Percentiles rank a stretch among this genome's conserved stretches.
These are phyloP conservation scores for Fusarium setosum DNA, from an alignment of 2,329 filamentous ascomycete species.

Conservation along the genomic window DNA sequence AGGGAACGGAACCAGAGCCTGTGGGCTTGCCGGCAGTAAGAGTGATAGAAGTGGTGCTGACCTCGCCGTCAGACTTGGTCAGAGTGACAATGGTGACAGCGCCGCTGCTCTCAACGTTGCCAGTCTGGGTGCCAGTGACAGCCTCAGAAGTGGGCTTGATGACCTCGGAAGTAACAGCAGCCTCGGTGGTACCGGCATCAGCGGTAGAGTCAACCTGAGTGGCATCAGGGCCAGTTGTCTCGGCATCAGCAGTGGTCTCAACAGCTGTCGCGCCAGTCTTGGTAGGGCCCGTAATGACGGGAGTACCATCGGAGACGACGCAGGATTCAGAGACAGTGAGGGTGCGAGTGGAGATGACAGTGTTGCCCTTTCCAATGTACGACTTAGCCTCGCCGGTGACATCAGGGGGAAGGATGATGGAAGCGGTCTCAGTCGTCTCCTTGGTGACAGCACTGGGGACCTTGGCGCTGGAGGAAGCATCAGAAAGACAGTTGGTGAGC, in stretches of 20 bases:
- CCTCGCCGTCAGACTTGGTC: slow-evolving; percentile 32
- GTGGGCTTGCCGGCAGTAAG: slow-evolving; percentile 27
- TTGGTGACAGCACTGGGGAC: slow-evolving; percentile 29
- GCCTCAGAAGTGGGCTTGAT: slow-evolving; percentile 9
- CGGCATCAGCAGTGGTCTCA: slow-evolving; percentile 13
- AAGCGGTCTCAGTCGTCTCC: slow-evolving; percentile 40
- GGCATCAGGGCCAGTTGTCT: slow-evolving; percentile 19
- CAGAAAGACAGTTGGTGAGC: slow-evolving; percentile 37
- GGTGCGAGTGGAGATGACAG: slow-evolving; percentile 41
- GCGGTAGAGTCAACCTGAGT: slow-evolving; percentile 22
- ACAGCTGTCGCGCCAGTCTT: slow-evolving; percentile 11
- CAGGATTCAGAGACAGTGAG: slow-evolving; percentile 43
- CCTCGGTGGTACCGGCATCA: slow-evolving; percentile 18
- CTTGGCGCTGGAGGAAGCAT: slow-evolving; percentile 38
- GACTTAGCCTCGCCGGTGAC: slow-evolving; percentile 28
- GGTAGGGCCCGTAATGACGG: slow-evolving; percentile 35
- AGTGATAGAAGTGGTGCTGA: slow-evolving; percentile 22
- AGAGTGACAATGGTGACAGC: slow-evolving; percentile 30
- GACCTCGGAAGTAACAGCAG: slow-evolving; percentile 11
- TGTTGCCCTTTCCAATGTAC: slow-evolving; percentile 33
- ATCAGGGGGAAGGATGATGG: slow-evolving; percentile 41
- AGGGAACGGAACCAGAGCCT: slow-evolving; percentile 19
- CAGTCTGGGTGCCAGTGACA: slow-evolving; percentile 19
- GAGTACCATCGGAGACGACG: slow-evolving; percentile 37
- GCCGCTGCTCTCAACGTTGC: slow-evolving; percentile 12